Evolutionary conservation across 2,329 filamentous ascomycete species (phyloP).

Genomic region (Chaetomium sp.): DNA sequence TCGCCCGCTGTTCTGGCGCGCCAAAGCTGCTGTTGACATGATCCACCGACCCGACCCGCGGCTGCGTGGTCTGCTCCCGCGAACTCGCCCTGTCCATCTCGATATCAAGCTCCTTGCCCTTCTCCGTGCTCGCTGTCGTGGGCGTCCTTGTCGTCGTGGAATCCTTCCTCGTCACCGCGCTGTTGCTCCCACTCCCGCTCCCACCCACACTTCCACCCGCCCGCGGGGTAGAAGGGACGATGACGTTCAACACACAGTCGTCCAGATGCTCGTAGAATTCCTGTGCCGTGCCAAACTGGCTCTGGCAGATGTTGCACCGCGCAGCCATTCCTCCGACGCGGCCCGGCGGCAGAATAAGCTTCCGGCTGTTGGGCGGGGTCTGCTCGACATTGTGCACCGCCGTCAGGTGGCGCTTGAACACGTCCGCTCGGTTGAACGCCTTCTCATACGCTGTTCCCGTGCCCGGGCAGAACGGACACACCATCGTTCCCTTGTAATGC

Average conservation of each 20-base stretch:
- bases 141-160: conserved; percentile 22
- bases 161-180: conserved; percentile 22
- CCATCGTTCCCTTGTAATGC: conserved; percentile 97
- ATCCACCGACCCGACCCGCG: background rate
- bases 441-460: conserved; percentile 84
- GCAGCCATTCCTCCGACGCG: conserved; percentile 45
- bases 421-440: conserved; percentile 91
- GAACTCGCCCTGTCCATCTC: conserved; percentile 9
- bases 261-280: conserved; percentile 97
- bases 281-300: conserved; percentile 73
- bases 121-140: conserved; percentile 25
- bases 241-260: conserved; percentile 54
- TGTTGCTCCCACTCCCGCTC: conserved; percentile 18
- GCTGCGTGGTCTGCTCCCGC: conserved; percentile 1
- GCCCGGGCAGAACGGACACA: conserved; percentile 91
- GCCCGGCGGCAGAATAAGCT: conserved; percentile 46
- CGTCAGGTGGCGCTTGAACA: conserved; percentile 93
- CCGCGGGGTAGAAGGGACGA: conserved; percentile 42
- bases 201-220: conserved; percentile 20
- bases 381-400: conserved; percentile 93
- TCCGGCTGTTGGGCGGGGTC: conserved; percentile 81
- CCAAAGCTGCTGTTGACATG: no score
- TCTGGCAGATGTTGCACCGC: conserved; percentile 85
- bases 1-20: background rate
- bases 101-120: conserved; percentile 20